Conservation (phyloP, 1,284 basidiomycete species). For the Omphalotus olearius region DNA sequence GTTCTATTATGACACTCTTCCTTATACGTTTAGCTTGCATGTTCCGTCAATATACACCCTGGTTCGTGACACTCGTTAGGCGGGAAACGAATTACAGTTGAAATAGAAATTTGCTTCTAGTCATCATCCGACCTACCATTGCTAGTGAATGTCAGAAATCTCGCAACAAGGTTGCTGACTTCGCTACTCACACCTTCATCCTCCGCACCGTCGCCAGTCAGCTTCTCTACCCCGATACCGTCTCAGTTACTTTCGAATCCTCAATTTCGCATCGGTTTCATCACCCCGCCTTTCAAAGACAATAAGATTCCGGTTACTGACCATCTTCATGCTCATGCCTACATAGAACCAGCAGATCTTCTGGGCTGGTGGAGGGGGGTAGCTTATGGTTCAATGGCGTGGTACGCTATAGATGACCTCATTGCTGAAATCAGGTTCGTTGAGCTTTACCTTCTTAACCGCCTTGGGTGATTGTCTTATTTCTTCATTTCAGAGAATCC, state of each 20-base stretch:
- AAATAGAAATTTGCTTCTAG: constrained; percentile 29
- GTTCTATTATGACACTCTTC: constrained; percentile 11
- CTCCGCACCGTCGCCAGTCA: constrained; percentile 20
- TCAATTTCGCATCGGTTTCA: constrained; percentile 64
- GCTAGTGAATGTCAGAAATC: constrained; percentile 56
- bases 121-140: constrained; percentile 72
- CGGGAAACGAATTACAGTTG: neutral
- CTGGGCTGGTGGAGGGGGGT: constrained; percentile 70
- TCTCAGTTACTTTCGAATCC: constrained; percentile 26
- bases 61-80: constrained; percentile 34
- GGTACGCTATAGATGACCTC: constrained; percentile 73
- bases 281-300: constrained; percentile 70
- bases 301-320: constrained; percentile 72
- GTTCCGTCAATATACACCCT: constrained; percentile 72
- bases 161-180: constrained; percentile 52
- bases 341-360: constrained; percentile 56
- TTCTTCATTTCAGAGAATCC: constrained; percentile 46
- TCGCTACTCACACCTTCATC: constrained; percentile 40
- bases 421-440: constrained; percentile 75
- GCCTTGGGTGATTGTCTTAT: constrained; percentile 1
- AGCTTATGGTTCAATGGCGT: constrained; percentile 62
- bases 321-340: constrained; percentile 73
- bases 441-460: neutral
- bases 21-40: constrained; percentile 47
- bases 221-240: constrained; percentile 27